Evolutionary conservation across 306 rosid genomes (phyloP).

Genomic region (Sphenostylis stenocarpa): DNA sequence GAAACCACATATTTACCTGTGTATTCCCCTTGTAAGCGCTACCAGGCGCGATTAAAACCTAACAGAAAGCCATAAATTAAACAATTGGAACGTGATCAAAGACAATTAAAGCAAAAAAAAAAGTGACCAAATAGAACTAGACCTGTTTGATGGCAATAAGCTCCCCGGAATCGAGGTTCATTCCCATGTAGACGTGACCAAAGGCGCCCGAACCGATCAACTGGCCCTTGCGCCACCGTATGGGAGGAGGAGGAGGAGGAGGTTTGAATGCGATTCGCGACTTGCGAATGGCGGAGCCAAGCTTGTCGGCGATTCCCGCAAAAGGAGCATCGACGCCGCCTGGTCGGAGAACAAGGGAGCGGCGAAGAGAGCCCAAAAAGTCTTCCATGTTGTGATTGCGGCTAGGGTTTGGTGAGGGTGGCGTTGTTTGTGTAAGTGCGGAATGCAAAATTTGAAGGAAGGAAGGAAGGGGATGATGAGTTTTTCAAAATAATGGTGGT

Average conservation of each 20-base stretch:
- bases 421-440: not conserved
- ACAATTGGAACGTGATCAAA: not conserved
- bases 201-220: constrained; percentile 91
- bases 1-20: constrained; percentile 46
- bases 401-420: constrained; percentile 32
- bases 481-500: constrained; percentile 33
- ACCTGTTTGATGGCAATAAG: constrained; percentile 92
- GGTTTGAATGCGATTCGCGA: constrained; percentile 59
- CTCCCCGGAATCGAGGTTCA: constrained; percentile 97
- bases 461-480: constrained; percentile 33
- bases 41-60: constrained; percentile 80
- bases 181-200: constrained; percentile 89
- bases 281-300: constrained; percentile 75
- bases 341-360: constrained; percentile 58
- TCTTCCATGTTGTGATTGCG: constrained; percentile 53
- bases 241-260: constrained; percentile 51
- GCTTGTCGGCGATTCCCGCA: constrained; percentile 67
- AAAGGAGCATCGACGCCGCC: constrained; percentile 52
- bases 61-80: constrained; percentile 14
- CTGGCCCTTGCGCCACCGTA: constrained; percentile 94
- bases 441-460: constrained; percentile 27
- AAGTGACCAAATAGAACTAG: constrained; percentile 29
- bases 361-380: constrained; percentile 79
- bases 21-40: constrained; percentile 77
- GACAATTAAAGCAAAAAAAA: not conserved